Evolutionary conservation across 1,139 yeast genomes (phyloP), one percentile per base, ranked within the genome.

Genomic region (Blastobotrys serpentis): DNA sequence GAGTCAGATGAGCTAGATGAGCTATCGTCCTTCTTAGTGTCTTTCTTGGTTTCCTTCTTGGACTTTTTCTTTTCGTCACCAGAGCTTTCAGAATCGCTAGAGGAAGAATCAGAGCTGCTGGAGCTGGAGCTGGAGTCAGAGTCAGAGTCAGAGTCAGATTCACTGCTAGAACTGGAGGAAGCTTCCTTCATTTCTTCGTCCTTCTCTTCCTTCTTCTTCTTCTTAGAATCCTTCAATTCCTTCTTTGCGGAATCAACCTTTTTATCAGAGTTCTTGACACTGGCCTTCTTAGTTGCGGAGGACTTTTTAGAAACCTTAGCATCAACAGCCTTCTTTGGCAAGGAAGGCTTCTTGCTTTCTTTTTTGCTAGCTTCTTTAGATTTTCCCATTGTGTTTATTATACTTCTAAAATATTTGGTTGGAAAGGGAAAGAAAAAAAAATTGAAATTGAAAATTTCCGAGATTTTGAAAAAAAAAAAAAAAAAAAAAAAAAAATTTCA

Each of bases 71-170:
- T 42, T 40, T 46, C 49, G 14, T 47, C 43, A 43, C 54, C 62
- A 46, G 69, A 62, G 34, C 34, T 30, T 5, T n/a, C n/a, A n/a
- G n/a, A n/a, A 41, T 23, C 26, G 26, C 10, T 10, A 23, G 26
- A 23, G 10, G 26, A 52, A 44, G 66, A 60, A 49, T 57, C 64
- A 44, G 68, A 58, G 49, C 55, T 44, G 33, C 52, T 60, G 14
- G 56, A 50, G n/a, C n/a, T n/a, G 53, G 62, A 67, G 44, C 70
- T 62, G 52, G 69, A 60, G 32, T 60, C 65, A 37, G 71, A 65
- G 32, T 59, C 60, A 25, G 63, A 62, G 41, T 57, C 60, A 44
- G 66, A 56, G 47, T 61, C 47, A 19, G 47, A 54, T 22, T 67
- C 59, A 19, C 43, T 53, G 23, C 67, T 58, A 34, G 39, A 34